phyloP scores from a whole-genome alignment of 1,139 yeast species.

The Hyphopichia buzzinii region DNA sequence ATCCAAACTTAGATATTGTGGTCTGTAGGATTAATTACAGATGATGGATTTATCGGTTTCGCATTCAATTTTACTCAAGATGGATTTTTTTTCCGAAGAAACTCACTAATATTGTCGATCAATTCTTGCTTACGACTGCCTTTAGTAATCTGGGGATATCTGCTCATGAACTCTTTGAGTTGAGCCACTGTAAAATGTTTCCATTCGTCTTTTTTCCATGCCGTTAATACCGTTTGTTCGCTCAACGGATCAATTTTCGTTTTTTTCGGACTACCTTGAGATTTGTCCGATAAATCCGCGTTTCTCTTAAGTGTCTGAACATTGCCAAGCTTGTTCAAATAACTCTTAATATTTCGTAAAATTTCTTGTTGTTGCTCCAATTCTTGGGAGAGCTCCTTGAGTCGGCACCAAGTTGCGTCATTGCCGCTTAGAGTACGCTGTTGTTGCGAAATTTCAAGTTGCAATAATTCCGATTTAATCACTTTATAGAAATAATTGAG shows the following conservation, averaged over 20 bases:
- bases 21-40: too few species aligned
- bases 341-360: constrained; percentile 7
- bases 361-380: constrained; percentile 1
- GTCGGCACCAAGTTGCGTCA: constrained; percentile 17
- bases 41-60: too few species aligned
- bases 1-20: too few species aligned
- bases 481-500: constrained; percentile 65
- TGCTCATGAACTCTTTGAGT: constrained; percentile 33
- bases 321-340: constrained; percentile 18
- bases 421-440: constrained; percentile 18
- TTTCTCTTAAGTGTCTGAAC: constrained; percentile 7
- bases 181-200: constrained; percentile 38
- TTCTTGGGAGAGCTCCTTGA: constrained; percentile 17
- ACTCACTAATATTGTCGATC: constrained; percentile 37
- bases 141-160: constrained; percentile 31
- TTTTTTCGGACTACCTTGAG: constrained; percentile 14
- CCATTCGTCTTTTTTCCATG: constrained; percentile 40
- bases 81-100: constrained; percentile 11
- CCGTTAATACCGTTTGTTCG: constrained; percentile 34
- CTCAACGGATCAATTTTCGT: constrained; percentile 18
- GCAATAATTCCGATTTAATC: constrained; percentile 66
- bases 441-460: constrained; percentile 46
- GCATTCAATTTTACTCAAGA: too few species aligned
- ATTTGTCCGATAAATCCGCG: constrained; percentile 4
- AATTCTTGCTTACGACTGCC: constrained; percentile 43